Evolutionary conservation across 2,329 filamentous ascomycete genomes (phyloP).

Genomic region (Fusarium mundagurra): DNA sequence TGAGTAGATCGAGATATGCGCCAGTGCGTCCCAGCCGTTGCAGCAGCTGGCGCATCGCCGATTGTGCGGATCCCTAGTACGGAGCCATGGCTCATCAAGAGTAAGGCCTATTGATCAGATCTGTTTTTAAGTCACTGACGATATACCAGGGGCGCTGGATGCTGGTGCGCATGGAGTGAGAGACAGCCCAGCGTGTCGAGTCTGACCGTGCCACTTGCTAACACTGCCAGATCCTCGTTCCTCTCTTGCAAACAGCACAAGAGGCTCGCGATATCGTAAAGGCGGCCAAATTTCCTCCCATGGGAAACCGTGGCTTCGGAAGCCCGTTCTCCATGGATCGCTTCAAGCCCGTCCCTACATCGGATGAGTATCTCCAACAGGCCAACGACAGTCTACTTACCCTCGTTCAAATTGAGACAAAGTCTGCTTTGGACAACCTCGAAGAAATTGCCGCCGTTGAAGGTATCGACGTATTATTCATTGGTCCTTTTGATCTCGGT

Average conservation of each 20-base stretch:
- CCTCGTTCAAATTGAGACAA: constrained; percentile 14
- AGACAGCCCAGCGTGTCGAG: neutral
- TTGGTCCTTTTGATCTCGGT: constrained; percentile 11
- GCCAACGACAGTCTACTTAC: constrained; percentile 12
- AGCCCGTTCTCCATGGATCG: constrained; percentile 9
- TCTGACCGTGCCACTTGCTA: accelerated
- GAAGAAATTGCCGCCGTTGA: constrained; percentile 4
- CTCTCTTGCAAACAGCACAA: constrained; percentile 5
- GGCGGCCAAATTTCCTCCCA: constrained; percentile 9
- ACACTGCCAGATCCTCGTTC: neutral
- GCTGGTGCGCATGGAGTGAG: constrained; percentile 14
- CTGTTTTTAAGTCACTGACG: accelerated
- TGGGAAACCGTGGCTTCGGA: constrained; percentile 14
- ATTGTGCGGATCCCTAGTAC: constrained; percentile 17
- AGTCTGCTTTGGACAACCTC: neutral
- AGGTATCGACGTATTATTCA: neutral
- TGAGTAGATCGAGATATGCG: constrained; percentile 9
- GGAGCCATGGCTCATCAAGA: constrained; percentile 17
- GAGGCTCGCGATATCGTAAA: constrained; percentile 9
- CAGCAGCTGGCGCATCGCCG: constrained; percentile 17
- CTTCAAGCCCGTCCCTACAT: constrained; percentile 7
- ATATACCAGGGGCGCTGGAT: neutral
- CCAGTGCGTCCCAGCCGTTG: constrained; percentile 10
- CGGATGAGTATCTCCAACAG: constrained; percentile 14
- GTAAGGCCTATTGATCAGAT: neutral